Evolutionary conservation across 2,329 filamentous ascomycete species (phyloP).

Genomic region (Xylariales sp.): DNA sequence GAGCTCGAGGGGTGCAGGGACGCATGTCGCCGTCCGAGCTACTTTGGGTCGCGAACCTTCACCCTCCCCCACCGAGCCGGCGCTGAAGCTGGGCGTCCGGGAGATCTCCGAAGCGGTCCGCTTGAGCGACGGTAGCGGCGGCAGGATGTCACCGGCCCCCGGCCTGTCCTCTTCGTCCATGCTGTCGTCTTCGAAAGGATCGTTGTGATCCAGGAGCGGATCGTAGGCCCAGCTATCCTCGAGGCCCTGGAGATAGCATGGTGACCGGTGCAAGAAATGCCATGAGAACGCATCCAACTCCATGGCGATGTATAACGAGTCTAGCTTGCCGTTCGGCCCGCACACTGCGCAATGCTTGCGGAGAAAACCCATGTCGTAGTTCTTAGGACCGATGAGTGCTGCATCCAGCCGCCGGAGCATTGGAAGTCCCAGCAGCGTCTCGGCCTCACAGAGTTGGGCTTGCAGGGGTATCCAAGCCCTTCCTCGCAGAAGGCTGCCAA

Average conservation of each 20-base stretch:
- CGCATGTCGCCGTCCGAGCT: constrained; percentile 31
- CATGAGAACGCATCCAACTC: constrained; percentile 49
- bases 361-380: constrained; percentile 49
- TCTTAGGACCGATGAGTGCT: constrained; percentile 30
- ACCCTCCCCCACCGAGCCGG: constrained; percentile 25
- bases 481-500: constrained; percentile 43
- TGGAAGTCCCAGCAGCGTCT: constrained; percentile 49
- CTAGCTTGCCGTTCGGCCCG: constrained; percentile 48
- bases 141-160: constrained; percentile 43
- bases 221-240: constrained; percentile 53
- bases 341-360: constrained; percentile 51
- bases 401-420: constrained; percentile 53
- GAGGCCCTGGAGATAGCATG: constrained; percentile 45
- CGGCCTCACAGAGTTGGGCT: constrained; percentile 52
- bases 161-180: constrained; percentile 32
- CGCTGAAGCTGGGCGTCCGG: constrained; percentile 40
- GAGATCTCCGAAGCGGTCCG: constrained; percentile 49
- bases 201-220: constrained; percentile 40
- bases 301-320: constrained; percentile 58
- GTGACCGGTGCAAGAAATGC: constrained; percentile 44
- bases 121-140: constrained; percentile 39
- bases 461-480: constrained; percentile 55
- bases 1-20: constrained; percentile 35
- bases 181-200: constrained; percentile 31
- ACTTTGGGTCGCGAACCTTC: constrained; percentile 32